These are phyloP conservation scores for Trypanosoma rangeli DNA, from an alignment of 208 protist species.

Conservation along the genomic window DNA sequence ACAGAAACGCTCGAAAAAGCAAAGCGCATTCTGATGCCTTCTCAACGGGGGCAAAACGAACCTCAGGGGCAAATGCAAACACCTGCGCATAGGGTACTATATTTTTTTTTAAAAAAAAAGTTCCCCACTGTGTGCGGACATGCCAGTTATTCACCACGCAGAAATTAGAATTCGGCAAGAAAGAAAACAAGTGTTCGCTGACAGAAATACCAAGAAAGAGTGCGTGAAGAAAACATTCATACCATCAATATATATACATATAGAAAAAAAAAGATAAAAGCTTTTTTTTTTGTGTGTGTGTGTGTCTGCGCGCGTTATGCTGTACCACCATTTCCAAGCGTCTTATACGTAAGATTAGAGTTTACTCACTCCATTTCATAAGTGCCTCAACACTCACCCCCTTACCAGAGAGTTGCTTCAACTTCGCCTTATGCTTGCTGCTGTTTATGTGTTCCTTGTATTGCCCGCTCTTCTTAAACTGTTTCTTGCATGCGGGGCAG, in stretches of 20 bases:
- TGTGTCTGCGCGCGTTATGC: not conserved
- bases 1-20: slow-evolving; percentile 15
- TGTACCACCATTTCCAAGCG: not conserved
- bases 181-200: slow-evolving; percentile 10
- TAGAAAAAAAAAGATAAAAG: slow-evolving; percentile 9
- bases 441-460: slow-evolving; percentile 88
- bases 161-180: not conserved
- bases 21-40: not conserved
- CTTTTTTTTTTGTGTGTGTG: slow-evolving; percentile 17
- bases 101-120: not conserved
- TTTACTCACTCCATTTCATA: slow-evolving; percentile 53
- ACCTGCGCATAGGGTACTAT: slow-evolving; percentile 5
- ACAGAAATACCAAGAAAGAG: not conserved
- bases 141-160: not conserved
- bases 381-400: slow-evolving; percentile 69
- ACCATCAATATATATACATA: slow-evolving; percentile 10
- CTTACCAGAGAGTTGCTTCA: slow-evolving; percentile 83
- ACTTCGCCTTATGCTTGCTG: slow-evolving; percentile 87
- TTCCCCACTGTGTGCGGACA: slow-evolving; percentile 2
- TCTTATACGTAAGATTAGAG: slow-evolving; percentile 4
- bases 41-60: not conserved
- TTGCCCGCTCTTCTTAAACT: slow-evolving; percentile 80
- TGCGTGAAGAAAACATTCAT: slow-evolving; percentile 1
- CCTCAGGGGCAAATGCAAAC: slow-evolving; percentile 1
- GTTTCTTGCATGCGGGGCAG: slow-evolving; percentile 89